Evolutionary conservation across 306 rosid species (phyloP).

Genomic region (Quercus glauca): DNA sequence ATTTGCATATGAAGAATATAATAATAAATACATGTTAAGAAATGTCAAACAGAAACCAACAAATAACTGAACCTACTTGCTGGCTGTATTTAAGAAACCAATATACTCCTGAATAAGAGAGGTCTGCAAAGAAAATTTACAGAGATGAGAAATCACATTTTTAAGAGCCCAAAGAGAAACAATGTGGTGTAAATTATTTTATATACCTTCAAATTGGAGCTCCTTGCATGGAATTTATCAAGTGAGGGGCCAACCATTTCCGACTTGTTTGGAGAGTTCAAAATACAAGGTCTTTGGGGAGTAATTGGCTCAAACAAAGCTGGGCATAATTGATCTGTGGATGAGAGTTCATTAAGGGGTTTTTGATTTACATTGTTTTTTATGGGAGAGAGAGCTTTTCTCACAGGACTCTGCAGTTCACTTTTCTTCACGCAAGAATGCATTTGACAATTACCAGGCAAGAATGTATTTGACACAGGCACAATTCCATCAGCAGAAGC

Average conservation of each 20-base stretch:
- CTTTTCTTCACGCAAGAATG: slow-evolving; percentile 25
- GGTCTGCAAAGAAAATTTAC: slow-evolving; percentile 37
- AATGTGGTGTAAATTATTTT: not conserved
- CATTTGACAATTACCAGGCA: slow-evolving; percentile 40
- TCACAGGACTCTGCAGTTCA: slow-evolving; percentile 39
- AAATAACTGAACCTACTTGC: slow-evolving; percentile 47
- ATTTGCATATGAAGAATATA: not conserved
- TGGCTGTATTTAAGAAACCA: slow-evolving; percentile 77
- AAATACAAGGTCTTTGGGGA: slow-evolving; percentile 40
- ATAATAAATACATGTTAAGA: not conserved
- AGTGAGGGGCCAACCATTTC: slow-evolving; percentile 58
- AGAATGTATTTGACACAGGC: slow-evolving; percentile 22
- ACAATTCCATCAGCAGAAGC: slow-evolving; percentile 26
- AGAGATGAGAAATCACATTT: slow-evolving; percentile 22
- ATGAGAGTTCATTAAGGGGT: slow-evolving; percentile 22
- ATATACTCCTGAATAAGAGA: slow-evolving; percentile 70
- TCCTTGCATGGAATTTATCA: slow-evolving; percentile 52
- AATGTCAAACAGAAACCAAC: not conserved
- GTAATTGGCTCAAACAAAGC: slow-evolving; percentile 27
- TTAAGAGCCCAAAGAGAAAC: not conserved
- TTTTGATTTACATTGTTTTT: slow-evolving; percentile 40
- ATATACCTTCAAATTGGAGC: slow-evolving; percentile 67
- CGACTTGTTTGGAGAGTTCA: slow-evolving; percentile 23
- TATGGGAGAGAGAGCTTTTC: slow-evolving; percentile 70
- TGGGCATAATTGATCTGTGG: slow-evolving; percentile 12